Evolutionary conservation across 176 grass and related monocot genomes (phyloP), one percentile per base, ranked within the genome.

Genomic region (Phoenix roebelenii): DNA sequence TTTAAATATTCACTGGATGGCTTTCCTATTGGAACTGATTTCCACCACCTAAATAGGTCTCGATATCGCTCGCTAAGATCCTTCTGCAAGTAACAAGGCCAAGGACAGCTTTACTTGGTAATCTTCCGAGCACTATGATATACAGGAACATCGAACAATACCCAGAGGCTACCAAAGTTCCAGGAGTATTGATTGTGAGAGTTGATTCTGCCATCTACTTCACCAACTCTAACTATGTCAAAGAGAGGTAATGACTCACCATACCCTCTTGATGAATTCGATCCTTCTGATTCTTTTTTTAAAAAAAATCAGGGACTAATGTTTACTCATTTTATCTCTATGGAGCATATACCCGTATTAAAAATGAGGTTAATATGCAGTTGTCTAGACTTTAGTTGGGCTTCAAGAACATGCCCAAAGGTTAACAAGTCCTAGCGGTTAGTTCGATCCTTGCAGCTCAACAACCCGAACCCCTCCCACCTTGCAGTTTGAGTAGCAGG

Each of bases 31-130:
- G 35, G 35, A 44, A 44, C 2, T 9, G 12, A 0, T 56, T 5
- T 26, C n/a, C 17, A 18, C 52, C 24, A 20, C 20, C 0, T 59
- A 22, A 12, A 72, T 68, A 98, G 93, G 93, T 98, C 22, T 52
- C 65, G 3, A 88, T 98, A 66, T 92, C 93, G 57, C 80, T 98
- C 70, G 84, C 87, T 3, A 98, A 98, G 75, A 92, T 98, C 71
- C 87, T 98, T 57, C 76, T 97, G 58, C 93, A 98, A 98, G 93
- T 91, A 54, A 98, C 93, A 68, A 83, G 93, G 44, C 93, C 93
- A 78, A 87, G 87, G 63, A 92, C 87, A 1, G 81, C 44, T 28
- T 66, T 98, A 35, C 84, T 92, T n/a, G 93, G 93, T 35, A 88
- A 98, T 74, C 78, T 98, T 73, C 84, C 87, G 23, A 72, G 87